A percentile compares a stretch with the other conserved stretches of the same genome.
Evolutionary conservation across 805 yeast species (phyloP).

Genomic region (Metschnikowia borealis): DNA sequence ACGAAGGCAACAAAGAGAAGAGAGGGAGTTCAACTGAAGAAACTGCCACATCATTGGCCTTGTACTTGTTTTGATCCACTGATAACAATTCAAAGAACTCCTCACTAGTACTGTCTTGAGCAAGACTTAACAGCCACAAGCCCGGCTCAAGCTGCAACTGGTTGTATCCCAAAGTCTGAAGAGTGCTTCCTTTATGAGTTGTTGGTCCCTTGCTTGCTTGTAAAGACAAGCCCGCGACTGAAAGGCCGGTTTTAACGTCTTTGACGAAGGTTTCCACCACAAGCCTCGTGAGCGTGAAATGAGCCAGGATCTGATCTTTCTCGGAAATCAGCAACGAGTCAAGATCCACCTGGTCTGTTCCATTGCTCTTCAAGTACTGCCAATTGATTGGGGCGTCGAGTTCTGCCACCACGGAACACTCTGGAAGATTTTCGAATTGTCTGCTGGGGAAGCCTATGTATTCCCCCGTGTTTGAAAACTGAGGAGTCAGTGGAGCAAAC

Average conservation of each 20-base stretch:
- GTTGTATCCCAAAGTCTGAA: constrained; percentile 80
- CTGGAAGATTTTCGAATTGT: constrained; percentile 30
- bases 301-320: constrained; percentile 30
- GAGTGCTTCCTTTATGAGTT: constrained; percentile 58
- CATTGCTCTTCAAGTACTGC: constrained; percentile 54
- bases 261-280: constrained; percentile 69
- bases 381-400: constrained; percentile 63
- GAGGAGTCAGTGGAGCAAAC: constrained; percentile 29
- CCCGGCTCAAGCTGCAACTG: constrained; percentile 79
- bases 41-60: constrained; percentile 25
- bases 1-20: constrained; percentile 43
- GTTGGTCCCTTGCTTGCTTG: constrained; percentile 23
- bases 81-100: constrained; percentile 27
- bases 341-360: constrained; percentile 45
- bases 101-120: constrained; percentile 27
- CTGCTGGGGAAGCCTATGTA: constrained; percentile 4
- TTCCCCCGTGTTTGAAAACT: constrained; percentile 27
- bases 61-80: constrained; percentile 41
- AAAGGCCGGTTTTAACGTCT: constrained; percentile 33
- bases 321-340: constrained; percentile 48
- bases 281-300: constrained; percentile 49
- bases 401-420: constrained; percentile 23
- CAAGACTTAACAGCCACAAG: constrained; percentile 50
- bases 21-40: constrained; percentile 29
- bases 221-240: constrained; percentile 53